A percentile compares a stretch with the other conserved stretches of the same genome.
Conservation (phyloP, 768 basidiomycete species). For the Calocybe cyanea region DNA sequence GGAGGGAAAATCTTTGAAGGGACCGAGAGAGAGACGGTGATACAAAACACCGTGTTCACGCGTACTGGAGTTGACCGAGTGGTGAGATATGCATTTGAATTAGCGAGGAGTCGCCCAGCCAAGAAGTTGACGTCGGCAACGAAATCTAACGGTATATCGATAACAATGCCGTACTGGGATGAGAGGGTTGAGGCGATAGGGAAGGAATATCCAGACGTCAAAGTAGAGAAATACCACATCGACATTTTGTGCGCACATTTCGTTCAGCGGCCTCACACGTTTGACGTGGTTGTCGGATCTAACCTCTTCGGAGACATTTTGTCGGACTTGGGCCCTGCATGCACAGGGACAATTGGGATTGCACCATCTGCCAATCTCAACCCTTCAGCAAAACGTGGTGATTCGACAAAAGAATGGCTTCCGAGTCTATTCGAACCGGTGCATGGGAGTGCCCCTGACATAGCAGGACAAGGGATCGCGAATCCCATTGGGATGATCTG, state of each 20-base stretch:
- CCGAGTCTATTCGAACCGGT: constrained; percentile 55
- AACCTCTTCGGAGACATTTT: constrained; percentile 56
- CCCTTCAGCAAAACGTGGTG: constrained; percentile 25
- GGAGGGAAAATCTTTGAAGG: constrained; percentile 39
- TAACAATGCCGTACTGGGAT: constrained; percentile 49
- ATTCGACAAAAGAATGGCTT: constrained; percentile 34
- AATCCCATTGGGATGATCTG: constrained; percentile 57
- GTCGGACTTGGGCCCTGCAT: constrained; percentile 52
- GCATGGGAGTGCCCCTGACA: constrained; percentile 57
- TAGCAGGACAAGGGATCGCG: constrained; percentile 49
- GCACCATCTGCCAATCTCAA: constrained; percentile 53
- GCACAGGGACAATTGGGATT: constrained; percentile 53
- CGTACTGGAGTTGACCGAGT: constrained; percentile 45
- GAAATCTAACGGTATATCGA: constrained; percentile 47
- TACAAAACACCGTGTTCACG: constrained; percentile 48
- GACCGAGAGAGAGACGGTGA: constrained; percentile 36
- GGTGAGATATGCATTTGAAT: constrained; percentile 49
- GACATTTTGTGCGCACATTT: constrained; percentile 46
- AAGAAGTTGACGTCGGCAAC: constrained; percentile 51
- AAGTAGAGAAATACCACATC: constrained; percentile 44
- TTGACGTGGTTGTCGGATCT: constrained; percentile 54
- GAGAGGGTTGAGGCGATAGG: constrained; percentile 42
- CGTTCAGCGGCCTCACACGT: constrained; percentile 45
- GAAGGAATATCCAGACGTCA: constrained; percentile 49
- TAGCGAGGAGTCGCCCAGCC: constrained; percentile 43